Evolutionary conservation across 352 stramenopile species (phyloP).

Genomic region (Globisporangium echinulatum): DNA sequence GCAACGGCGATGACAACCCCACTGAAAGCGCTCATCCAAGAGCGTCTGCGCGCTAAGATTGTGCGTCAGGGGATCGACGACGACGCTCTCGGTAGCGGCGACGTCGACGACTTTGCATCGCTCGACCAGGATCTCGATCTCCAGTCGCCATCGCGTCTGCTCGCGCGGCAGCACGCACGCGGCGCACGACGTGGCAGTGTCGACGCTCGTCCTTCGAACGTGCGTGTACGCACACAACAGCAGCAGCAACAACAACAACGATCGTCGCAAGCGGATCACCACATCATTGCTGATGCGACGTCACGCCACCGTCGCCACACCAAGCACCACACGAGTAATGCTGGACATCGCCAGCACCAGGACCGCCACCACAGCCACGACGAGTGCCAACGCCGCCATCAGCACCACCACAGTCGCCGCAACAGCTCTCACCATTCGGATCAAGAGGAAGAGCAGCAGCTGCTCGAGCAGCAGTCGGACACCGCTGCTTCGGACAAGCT

Average conservation of each 20-base stretch:
- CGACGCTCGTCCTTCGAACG: neutral
- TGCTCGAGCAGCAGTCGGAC: neutral
- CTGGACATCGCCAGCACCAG: too few relatives aligned
- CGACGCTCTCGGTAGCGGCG: neutral
- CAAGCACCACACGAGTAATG: too few relatives aligned
- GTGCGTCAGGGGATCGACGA: conserved; percentile 30
- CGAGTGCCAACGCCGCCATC: conserved; percentile 9
- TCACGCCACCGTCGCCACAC: too few relatives aligned
- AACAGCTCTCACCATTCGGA: conserved; percentile 15
- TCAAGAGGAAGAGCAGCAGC: conserved; percentile 5
- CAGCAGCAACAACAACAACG: too few relatives aligned
- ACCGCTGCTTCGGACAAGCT: neutral
- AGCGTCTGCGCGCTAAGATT: conserved; percentile 65
- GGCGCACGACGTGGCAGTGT: neutral
- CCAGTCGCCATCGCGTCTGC: neutral
- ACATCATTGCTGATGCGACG: too few relatives aligned
- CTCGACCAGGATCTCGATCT: neutral
- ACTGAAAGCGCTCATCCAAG: conserved; percentile 66
- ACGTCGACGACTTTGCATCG: conserved; percentile 3
- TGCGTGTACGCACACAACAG: conserved; percentile 4
- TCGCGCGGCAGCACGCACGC: neutral
- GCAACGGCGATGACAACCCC: conserved; percentile 39
- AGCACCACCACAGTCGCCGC: conserved; percentile 8
- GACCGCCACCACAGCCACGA: conserved; percentile 7
- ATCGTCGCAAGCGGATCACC: too few relatives aligned